Conservation (phyloP, 495 filamentous ascomycete species). For the Pyrenula massariospora region DNA sequence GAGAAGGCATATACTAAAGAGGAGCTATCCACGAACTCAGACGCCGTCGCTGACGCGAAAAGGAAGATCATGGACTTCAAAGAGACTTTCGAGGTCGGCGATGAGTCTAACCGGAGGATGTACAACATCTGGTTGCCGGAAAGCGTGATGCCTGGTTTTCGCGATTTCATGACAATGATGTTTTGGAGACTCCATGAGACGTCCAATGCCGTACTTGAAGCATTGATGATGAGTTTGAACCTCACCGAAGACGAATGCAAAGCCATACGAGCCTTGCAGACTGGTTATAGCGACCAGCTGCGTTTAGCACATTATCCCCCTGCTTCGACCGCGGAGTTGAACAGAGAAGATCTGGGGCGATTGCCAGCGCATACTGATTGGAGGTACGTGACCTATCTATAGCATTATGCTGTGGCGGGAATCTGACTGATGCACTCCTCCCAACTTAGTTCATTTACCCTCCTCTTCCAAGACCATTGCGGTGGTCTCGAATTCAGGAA, state of each 20-base stretch:
- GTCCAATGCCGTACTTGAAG: constrained; percentile 30
- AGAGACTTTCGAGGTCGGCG: constrained; percentile 19
- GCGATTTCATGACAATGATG: constrained; percentile 26
- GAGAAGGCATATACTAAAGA: too few relatives aligned
- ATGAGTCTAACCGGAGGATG: constrained; percentile 27
- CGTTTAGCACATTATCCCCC: constrained; percentile 29
- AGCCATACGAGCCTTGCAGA: constrained; percentile 34
- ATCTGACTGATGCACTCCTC: constrained; percentile 28
- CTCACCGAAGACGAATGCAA: constrained; percentile 27
- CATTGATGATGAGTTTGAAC: constrained; percentile 28
- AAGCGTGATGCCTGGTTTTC: constrained; percentile 44
- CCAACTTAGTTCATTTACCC: constrained; percentile 34
- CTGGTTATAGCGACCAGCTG: constrained; percentile 36
- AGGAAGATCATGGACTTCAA: constrained; percentile 49
- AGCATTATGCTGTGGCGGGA: constrained; percentile 9
- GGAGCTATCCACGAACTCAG: background rate
- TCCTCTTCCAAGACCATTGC: constrained; percentile 34
- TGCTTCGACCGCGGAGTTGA: constrained; percentile 10
- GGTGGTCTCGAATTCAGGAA: constrained; percentile 36
- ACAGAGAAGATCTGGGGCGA: too few relatives aligned
- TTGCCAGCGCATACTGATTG: too few relatives aligned
- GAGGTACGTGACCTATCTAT: too few relatives aligned
- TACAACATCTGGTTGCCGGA: constrained; percentile 50
- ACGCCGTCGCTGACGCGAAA: constrained; percentile 31
- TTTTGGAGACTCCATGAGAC: constrained; percentile 29